phyloP scores from a whole-genome alignment of 345 rosid genomes.

The Gynandropsis gynandra region DNA sequence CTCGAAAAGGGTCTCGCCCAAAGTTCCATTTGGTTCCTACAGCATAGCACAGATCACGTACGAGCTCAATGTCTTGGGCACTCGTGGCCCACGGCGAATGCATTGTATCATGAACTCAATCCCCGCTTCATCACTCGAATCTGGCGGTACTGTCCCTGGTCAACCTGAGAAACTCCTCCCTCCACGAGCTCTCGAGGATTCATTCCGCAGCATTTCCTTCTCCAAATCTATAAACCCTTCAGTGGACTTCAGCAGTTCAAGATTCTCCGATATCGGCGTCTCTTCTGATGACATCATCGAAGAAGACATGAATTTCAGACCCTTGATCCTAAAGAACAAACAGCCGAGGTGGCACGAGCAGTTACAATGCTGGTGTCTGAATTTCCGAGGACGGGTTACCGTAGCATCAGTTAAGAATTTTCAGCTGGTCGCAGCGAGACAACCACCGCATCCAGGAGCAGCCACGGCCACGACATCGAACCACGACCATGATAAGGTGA shows the following conservation, averaged over 20 bases:
- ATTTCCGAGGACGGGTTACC: constrained; percentile 57
- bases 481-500: constrained; percentile 72
- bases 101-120: constrained; percentile 60
- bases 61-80: constrained; percentile 55
- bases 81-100: constrained; percentile 63
- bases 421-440: constrained; percentile 48
- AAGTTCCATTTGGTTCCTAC: constrained; percentile 54
- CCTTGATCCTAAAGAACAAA: constrained; percentile 51
- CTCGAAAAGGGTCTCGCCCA: constrained; percentile 56
- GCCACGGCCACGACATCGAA: constrained; percentile 28
- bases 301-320: constrained; percentile 37
- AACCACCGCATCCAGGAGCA: constrained; percentile 33
- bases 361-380: constrained; percentile 59
- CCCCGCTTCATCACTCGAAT: constrained; percentile 48
- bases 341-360: constrained; percentile 71
- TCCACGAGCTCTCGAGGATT: constrained; percentile 39
- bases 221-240: constrained; percentile 47
- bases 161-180: constrained; percentile 46
- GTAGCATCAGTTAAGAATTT: constrained; percentile 65
- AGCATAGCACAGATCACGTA: constrained; percentile 48
- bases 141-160: constrained; percentile 48
- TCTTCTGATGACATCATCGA: constrained; percentile 34
- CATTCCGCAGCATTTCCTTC: constrained; percentile 53
- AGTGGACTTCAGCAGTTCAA: constrained; percentile 47
- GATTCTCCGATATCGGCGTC: constrained; percentile 34